phyloP scores from a whole-genome alignment of 2,329 filamentous ascomycete genomes.

The Fusarium sp. region DNA sequence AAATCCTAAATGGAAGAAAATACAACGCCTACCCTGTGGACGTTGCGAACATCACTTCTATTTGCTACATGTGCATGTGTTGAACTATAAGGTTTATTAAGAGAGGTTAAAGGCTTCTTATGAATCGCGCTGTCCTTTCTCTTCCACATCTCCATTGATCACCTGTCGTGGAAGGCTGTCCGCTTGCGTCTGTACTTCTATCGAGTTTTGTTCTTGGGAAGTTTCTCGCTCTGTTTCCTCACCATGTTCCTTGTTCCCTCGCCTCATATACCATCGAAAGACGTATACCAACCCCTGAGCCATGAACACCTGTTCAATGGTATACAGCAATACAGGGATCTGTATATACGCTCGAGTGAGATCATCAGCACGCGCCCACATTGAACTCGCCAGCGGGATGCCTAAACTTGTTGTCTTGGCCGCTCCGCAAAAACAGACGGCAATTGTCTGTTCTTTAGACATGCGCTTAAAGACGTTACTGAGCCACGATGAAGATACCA shows the following conservation, averaged over 20 bases:
- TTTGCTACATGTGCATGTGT: not conserved
- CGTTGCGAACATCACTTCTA: not conserved
- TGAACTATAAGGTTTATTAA: not conserved
- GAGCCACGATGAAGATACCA: conserved; percentile 39
- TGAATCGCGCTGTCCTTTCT: not conserved
- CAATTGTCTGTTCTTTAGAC: conserved; percentile 70
- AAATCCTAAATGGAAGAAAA: not conserved
- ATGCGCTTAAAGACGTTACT: conserved; percentile 59
- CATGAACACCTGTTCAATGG: conserved; percentile 65
- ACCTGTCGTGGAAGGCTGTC: not conserved
- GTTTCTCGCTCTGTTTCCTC: conserved; percentile 23
- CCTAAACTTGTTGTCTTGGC: conserved; percentile 79
- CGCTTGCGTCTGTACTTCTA: not conserved
- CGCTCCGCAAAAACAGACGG: conserved; percentile 78
- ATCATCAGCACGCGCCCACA: conserved; percentile 69
- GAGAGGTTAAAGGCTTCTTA: not conserved
- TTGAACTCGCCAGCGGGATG: conserved; percentile 74
- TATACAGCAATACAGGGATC: conserved; percentile 72
- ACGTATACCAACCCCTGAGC: conserved; percentile 59
- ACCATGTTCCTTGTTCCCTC: conserved; percentile 40
- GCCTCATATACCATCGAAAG: conserved; percentile 58
- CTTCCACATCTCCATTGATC: not conserved
- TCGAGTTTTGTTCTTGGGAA: not conserved
- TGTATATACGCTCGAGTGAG: conserved; percentile 68
- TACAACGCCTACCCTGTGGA: not conserved